A percentile compares a stretch with the other conserved stretches of the same genome.
These are phyloP conservation scores for Pythium brachiatum DNA, from an alignment of 352 stramenopile genomes.

Conservation along the genomic window DNA sequence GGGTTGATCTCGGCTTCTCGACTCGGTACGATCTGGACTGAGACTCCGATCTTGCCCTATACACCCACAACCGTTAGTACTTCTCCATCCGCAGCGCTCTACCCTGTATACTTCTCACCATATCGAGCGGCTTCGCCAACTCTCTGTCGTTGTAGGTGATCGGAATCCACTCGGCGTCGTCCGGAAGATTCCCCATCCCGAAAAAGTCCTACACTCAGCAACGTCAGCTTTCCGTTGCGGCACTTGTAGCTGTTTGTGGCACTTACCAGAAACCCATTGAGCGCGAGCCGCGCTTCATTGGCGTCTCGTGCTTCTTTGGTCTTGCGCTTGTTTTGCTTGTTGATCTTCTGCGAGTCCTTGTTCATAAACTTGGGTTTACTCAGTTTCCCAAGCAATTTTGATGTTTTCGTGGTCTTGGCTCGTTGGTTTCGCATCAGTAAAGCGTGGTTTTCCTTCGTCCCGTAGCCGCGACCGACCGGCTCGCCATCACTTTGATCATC, in stretches of 20 bases:
- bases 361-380: slow-evolving; percentile 26
- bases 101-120: slow-evolving; percentile 29
- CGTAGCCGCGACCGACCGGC: slow-evolving; percentile 10
- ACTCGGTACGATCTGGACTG: slow-evolving; percentile 81
- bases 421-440: slow-evolving; percentile 34
- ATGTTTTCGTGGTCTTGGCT: slow-evolving; percentile 6
- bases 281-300: slow-evolving; percentile 39
- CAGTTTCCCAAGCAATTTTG: slow-evolving; percentile 11
- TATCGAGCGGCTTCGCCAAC: slow-evolving; percentile 54
- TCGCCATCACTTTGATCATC: slow-evolving; percentile 25
- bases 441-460: slow-evolving; percentile 38
- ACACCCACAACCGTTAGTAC: background rate
- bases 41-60: slow-evolving; percentile 58
- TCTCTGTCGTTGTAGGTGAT: slow-evolving; percentile 79
- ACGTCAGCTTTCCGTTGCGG: background rate
- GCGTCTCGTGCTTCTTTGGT: slow-evolving; percentile 57
- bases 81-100: too few species aligned
- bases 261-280: slow-evolving; percentile 61
- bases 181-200: slow-evolving; percentile 65
- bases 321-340: slow-evolving; percentile 33
- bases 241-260: too few species aligned
- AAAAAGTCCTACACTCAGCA: slow-evolving; percentile 50
- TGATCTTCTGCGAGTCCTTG: slow-evolving; percentile 31
- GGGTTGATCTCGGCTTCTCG: slow-evolving; percentile 69
- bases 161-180: slow-evolving; percentile 73